phyloP scores from a whole-genome alignment of 371 early-diverging fungal species.

The Mucor plumbeus region DNA sequence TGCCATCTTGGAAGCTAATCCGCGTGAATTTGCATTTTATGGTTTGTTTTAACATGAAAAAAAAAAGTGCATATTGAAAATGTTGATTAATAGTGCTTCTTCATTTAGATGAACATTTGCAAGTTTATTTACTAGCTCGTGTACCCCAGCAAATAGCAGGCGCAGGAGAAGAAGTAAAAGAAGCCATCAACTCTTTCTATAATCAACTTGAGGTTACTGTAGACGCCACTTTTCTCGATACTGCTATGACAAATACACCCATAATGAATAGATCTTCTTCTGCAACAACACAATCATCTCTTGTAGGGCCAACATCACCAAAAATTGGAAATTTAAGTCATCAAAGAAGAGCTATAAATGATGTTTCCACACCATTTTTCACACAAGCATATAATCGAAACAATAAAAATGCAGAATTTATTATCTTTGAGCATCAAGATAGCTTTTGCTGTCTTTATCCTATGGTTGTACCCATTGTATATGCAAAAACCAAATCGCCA shows the following conservation, averaged over 20 bases:
- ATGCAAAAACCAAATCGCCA: conserved; percentile 50
- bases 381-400: conserved; percentile 61
- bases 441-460: conserved; percentile 62
- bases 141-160: conserved; percentile 41
- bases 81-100: background rate
- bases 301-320: conserved; percentile 38
- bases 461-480: conserved; percentile 62
- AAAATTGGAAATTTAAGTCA: conserved; percentile 19
- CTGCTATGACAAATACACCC: conserved; percentile 5
- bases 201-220: conserved; percentile 64
- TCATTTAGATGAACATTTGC: conserved; percentile 45
- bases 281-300: conserved; percentile 32
- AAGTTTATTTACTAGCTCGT: conserved; percentile 40
- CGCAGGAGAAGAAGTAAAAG: conserved; percentile 36
- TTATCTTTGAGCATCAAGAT: conserved; percentile 52
- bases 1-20: conserved; percentile 28
- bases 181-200: conserved; percentile 47
- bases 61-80: background rate
- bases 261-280: conserved; percentile 26
- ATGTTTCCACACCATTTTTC: conserved; percentile 54
- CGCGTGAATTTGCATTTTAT: conserved; percentile 52
- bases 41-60: conserved; percentile 15
- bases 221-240: conserved; percentile 61
- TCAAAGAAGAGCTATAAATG: conserved; percentile 22
- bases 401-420: conserved; percentile 53